Evolutionary conservation across 148 eudicot genomes (phyloP).

Genomic region (Persicaria tinctoria): DNA sequence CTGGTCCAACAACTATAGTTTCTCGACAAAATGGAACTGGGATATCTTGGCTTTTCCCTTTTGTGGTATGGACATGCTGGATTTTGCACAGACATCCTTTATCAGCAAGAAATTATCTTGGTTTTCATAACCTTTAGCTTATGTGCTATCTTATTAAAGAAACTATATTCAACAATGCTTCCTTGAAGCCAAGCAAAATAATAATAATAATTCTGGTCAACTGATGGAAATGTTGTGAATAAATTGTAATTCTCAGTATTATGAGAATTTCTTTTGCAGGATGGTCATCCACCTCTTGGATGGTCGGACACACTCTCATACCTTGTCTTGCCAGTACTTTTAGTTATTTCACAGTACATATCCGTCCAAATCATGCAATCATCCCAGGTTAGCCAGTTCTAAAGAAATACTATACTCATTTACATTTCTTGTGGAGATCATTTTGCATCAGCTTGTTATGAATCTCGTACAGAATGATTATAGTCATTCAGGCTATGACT

Average conservation of each 20-base stretch:
- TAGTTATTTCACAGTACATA: conserved; percentile 60
- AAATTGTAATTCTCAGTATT: not conserved
- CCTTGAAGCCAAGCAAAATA: too few species aligned
- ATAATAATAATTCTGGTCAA: not conserved
- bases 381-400: conserved; percentile 52
- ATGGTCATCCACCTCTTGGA: conserved; percentile 93
- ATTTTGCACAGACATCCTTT: not conserved
- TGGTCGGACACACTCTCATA: conserved; percentile 90
- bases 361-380: conserved; percentile 88
- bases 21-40: conserved; percentile 84
- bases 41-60: conserved; percentile 92
- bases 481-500: not conserved
- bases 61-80: conserved; percentile 48
- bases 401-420: not conserved
- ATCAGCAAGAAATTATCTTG: not conserved
- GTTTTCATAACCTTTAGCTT: not conserved
- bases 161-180: not conserved
- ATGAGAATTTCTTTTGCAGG: conserved; percentile 30
- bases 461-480: not conserved
- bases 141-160: not conserved
- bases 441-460: not conserved
- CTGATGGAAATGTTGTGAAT: not conserved
- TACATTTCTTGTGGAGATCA: not conserved
- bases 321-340: conserved; percentile 72
- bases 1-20: conserved; percentile 90